These are phyloP conservation scores for Proliferodiscus dingleyae DNA, from an alignment of 2,329 filamentous ascomycete species.

Conservation along the genomic window DNA sequence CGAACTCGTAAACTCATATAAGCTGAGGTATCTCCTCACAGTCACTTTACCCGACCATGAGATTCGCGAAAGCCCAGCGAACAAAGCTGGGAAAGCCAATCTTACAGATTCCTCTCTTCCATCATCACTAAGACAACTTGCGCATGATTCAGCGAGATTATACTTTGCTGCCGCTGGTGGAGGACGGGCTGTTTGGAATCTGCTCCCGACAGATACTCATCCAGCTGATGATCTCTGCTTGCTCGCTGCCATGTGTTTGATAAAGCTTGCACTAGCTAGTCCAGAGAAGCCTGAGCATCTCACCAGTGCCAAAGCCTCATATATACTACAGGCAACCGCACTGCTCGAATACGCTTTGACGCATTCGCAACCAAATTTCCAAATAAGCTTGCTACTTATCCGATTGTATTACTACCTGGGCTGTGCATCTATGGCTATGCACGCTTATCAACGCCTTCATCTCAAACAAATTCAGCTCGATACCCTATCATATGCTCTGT, in stretches of 20 bases:
- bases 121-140: constrained; percentile 19
- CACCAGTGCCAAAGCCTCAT: constrained; percentile 10
- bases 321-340: constrained; percentile 29
- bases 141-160: constrained; percentile 14
- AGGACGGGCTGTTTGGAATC: constrained; percentile 20
- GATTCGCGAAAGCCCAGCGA: constrained; percentile 8
- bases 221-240: constrained; percentile 32
- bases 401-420: constrained; percentile 35
- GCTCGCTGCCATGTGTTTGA: constrained; percentile 29
- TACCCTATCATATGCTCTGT: constrained; percentile 35
- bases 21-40: constrained; percentile 26
- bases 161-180: constrained; percentile 25
- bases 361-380: constrained; percentile 35
- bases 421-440: constrained; percentile 34
- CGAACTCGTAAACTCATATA: constrained; percentile 24
- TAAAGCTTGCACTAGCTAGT: constrained; percentile 25
- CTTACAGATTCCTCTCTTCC: constrained; percentile 16
- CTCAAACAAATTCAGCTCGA: constrained; percentile 39
- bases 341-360: constrained; percentile 30
- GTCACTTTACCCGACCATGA: constrained; percentile 25
- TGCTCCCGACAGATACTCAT: constrained; percentile 31
- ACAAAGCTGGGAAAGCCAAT: neutral
- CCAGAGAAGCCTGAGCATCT: constrained; percentile 9
- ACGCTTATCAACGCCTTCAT: constrained; percentile 33
- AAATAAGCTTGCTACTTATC: constrained; percentile 35